A percentile compares a stretch with the other conserved stretches of the same genome.
phyloP scores from a whole-genome alignment of 768 basidiomycete species.

The Fomitopsis pulvina region DNA sequence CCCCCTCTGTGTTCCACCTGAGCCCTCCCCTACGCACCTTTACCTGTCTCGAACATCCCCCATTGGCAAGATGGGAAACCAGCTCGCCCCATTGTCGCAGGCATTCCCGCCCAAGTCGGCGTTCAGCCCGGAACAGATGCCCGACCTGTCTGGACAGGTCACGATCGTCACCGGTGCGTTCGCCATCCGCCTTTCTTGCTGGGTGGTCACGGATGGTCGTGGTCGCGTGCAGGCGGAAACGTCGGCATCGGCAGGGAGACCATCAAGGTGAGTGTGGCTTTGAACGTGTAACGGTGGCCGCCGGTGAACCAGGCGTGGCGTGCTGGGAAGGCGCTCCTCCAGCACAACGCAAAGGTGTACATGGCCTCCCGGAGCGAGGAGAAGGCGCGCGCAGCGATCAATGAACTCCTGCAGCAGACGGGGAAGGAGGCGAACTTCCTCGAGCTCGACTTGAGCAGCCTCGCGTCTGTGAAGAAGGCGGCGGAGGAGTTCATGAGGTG shows the following conservation, averaged over 20 bases:
- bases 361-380: slow-evolving; percentile 19
- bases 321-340: slow-evolving; percentile 41
- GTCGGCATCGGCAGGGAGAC: slow-evolving; percentile 55
- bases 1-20: too few relatives aligned
- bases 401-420: slow-evolving; percentile 19
- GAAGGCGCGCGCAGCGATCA: slow-evolving; percentile 23
- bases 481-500: slow-evolving; percentile 19
- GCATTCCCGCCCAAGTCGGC: too few relatives aligned
- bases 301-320: background rate
- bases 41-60: too few relatives aligned
- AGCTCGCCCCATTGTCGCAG: too few relatives aligned
- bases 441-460: slow-evolving; percentile 20
- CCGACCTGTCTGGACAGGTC: background rate
- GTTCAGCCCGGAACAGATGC: background rate
- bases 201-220: background rate
- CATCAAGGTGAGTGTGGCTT: slow-evolving; percentile 33
- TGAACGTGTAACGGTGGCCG: background rate
- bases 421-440: slow-evolving; percentile 23
- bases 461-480: slow-evolving; percentile 16
- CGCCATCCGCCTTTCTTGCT: background rate
- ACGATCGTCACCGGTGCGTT: background rate
- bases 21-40: too few relatives aligned
- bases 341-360: slow-evolving; percentile 27
- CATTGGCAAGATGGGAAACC: too few relatives aligned
- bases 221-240: slow-evolving; percentile 20